Evolutionary conservation across 208 protist species (phyloP).

Genomic region (Leishmania amazonensis): DNA sequence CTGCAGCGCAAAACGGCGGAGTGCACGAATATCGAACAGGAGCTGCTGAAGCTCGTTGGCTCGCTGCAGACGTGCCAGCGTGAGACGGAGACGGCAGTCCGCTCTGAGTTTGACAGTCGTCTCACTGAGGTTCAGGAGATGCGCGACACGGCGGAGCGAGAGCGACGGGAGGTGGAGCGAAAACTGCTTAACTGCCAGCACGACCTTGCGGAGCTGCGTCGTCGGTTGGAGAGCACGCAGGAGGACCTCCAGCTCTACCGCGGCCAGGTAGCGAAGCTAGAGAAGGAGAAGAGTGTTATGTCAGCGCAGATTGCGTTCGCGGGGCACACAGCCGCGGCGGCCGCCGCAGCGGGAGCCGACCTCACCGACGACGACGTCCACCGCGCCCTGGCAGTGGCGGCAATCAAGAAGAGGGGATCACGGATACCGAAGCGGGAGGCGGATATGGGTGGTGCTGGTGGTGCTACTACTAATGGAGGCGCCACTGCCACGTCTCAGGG

Average conservation of each 20-base stretch:
- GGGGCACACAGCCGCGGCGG: conserved; percentile 35
- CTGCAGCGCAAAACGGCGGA: conserved; percentile 69
- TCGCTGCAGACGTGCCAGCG: conserved; percentile 75
- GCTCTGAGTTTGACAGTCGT: conserved; percentile 68
- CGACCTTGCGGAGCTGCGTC: conserved; percentile 50
- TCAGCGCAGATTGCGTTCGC: conserved; percentile 42
- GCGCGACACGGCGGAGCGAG: conserved; percentile 65
- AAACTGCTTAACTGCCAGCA: conserved; percentile 50
- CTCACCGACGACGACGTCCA: conserved; percentile 72
- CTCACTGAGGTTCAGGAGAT: conserved; percentile 71
- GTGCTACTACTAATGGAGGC: background rate
- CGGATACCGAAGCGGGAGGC: background rate
- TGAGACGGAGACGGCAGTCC: conserved; percentile 81
- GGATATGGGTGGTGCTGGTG: background rate
- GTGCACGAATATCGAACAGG: conserved; percentile 53
- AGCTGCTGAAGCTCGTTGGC: conserved; percentile 65
- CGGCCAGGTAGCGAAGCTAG: conserved; percentile 49
- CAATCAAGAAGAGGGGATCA: conserved; percentile 38
- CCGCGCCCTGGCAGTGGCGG: conserved; percentile 68
- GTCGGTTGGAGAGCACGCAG: conserved; percentile 40
- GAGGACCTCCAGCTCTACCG: conserved; percentile 56
- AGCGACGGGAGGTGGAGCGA: conserved; percentile 63
- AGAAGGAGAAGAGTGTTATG: conserved; percentile 46
- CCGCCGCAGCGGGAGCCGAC: conserved; percentile 18
- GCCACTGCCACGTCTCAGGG: background rate